Percentiles rank a stretch among this genome's conserved stretches.
phyloP scores from a whole-genome alignment of 441 rosid species.

The Adansonia madagascariensis region DNA sequence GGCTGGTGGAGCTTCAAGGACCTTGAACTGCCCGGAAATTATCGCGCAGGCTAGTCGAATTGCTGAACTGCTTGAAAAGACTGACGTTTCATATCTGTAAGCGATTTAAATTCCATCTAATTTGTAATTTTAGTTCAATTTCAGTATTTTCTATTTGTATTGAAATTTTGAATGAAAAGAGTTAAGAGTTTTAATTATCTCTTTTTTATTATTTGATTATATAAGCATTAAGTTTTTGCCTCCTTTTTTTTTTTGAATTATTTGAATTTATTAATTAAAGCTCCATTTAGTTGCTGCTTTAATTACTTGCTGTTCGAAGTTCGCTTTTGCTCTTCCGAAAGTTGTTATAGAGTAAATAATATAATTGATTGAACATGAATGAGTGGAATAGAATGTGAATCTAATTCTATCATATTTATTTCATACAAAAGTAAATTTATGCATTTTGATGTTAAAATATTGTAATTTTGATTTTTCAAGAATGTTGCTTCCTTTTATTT shows the following conservation, averaged over 20 bases:
- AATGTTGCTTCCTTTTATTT: background rate
- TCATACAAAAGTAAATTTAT: background rate
- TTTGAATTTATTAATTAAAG: no score
- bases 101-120: constrained; percentile 31
- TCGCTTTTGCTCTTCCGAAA: no score
- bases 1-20: constrained; percentile 39
- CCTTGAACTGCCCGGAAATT: constrained; percentile 69
- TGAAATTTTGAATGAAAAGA: constrained; percentile 10
- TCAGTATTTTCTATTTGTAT: background rate
- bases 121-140: constrained; percentile 22
- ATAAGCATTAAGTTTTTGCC: no score
- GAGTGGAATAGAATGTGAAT: no score
- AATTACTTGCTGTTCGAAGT: no score
- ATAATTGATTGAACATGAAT: no score
- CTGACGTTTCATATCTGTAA: constrained; percentile 93
- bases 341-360: no score
- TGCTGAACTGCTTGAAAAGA: constrained; percentile 70
- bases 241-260: no score
- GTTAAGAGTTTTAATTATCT: background rate
- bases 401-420: no score
- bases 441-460: background rate
- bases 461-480: background rate
- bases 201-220: background rate
- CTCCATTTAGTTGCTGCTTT: no score
- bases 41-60: constrained; percentile 69